These are phyloP conservation scores for Didymellaceae sp. DNA, from an alignment of 2,329 filamentous ascomycete genomes.

Conservation along the genomic window DNA sequence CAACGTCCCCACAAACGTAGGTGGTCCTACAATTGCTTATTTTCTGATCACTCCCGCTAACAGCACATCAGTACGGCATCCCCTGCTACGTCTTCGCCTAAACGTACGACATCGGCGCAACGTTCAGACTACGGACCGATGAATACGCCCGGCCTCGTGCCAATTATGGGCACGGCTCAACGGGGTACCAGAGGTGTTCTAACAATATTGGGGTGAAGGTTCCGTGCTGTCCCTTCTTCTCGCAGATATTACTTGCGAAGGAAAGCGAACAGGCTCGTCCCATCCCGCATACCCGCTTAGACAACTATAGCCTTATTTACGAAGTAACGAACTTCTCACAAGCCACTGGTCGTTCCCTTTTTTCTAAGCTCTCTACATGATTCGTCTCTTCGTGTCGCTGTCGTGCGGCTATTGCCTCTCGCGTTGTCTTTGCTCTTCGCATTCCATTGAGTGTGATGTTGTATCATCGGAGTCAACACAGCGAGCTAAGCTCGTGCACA, in stretches of 20 bases:
- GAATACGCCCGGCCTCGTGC: constrained; percentile 1
- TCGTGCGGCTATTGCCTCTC: too few relatives aligned
- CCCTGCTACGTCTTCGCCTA: constrained; percentile 46
- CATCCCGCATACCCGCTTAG: not conserved
- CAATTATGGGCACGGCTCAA: not conserved
- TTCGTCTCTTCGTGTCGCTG: too few relatives aligned
- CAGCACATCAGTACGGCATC: constrained; percentile 40
- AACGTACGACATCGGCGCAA: constrained; percentile 12
- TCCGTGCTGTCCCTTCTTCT: not conserved
- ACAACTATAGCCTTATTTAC: not conserved
- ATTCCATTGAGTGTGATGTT: constrained; percentile 4
- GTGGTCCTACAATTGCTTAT: constrained; percentile 9
- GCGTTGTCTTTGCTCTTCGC: not conserved
- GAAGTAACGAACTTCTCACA: not conserved
- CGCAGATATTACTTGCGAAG: not conserved
- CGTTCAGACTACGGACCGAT: constrained; percentile 3
- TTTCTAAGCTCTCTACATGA: too few relatives aligned
- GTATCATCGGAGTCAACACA: not conserved
- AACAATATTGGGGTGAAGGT: not conserved
- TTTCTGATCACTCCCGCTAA: constrained; percentile 22
- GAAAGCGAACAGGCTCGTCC: not conserved
- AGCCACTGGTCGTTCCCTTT: not conserved
- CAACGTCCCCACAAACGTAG: constrained; percentile 46
- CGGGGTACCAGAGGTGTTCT: not conserved
- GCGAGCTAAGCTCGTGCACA: too few relatives aligned